phyloP scores from a whole-genome alignment of 192 early-diverging fungal genomes.

The Rhizophagus prolifer region DNA sequence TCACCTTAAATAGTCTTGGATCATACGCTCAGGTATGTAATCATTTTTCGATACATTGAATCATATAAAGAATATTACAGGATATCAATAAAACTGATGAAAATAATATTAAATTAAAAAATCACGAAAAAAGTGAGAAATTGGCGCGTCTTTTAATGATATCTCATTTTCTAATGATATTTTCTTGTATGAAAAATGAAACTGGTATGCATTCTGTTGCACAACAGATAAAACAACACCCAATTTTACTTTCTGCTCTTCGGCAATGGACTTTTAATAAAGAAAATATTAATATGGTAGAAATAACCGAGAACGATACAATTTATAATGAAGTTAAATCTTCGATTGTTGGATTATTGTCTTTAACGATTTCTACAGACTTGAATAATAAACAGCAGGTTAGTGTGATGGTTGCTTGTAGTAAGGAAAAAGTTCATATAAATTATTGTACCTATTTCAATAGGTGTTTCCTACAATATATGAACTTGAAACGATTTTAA shows the following conservation, averaged over 20 bases:
- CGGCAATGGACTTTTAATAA: background rate
- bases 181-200: background rate
- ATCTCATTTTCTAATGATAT: slow-evolving; percentile 1
- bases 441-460: background rate
- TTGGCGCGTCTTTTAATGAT: background rate
- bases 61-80: slow-evolving; percentile 6
- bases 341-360: background rate
- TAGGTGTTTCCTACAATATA: background rate
- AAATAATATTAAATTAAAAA: background rate
- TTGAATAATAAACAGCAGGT: background rate
- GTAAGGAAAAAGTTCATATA: background rate
- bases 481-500: background rate
- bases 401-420: background rate
- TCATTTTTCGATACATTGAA: background rate
- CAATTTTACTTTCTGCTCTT: background rate
- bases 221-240: background rate
- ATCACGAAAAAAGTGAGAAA: background rate
- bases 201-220: background rate
- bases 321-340: slow-evolving; percentile 6
- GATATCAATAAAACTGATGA: background rate
- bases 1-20: background rate
- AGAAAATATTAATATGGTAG: background rate
- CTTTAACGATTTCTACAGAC: background rate
- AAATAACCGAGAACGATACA: background rate
- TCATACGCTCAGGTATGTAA: background rate